Conservation (phyloP, 2,329 filamentous ascomycete genomes). For the Stylonectria norvegica region DNA sequence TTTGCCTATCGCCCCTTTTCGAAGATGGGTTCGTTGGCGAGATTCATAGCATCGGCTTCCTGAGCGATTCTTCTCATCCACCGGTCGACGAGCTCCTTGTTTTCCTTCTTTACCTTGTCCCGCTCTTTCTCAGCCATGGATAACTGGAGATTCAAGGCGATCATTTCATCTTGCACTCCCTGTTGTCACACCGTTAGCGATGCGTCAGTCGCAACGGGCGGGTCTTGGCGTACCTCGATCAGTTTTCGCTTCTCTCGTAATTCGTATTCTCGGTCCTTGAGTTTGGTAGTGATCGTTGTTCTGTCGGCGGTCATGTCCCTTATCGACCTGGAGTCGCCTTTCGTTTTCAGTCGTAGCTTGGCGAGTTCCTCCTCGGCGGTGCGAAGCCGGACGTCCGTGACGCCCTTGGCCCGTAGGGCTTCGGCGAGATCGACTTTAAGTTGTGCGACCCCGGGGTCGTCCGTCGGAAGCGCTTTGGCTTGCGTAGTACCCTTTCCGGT, state of each 20-base stretch:
- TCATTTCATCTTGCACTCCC: slow-evolving; percentile 90
- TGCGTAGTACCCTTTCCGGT: slow-evolving; percentile 17
- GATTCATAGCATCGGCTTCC: slow-evolving; percentile 86
- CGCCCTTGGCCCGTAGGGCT: slow-evolving; percentile 69
- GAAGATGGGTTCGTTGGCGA: slow-evolving; percentile 50
- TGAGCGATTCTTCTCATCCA: slow-evolving; percentile 87
- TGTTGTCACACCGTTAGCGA: slow-evolving; percentile 31
- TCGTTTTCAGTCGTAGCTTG: slow-evolving; percentile 57
- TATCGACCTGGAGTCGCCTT: slow-evolving; percentile 60
- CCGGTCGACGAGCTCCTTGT: slow-evolving; percentile 81
- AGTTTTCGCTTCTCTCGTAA: slow-evolving; percentile 78
- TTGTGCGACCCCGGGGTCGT: slow-evolving; percentile 42
- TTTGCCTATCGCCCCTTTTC: slow-evolving; percentile 26
- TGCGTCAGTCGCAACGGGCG: background rate
- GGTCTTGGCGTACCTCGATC: slow-evolving; percentile 56
- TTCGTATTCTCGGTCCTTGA: slow-evolving; percentile 83
- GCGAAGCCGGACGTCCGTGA: slow-evolving; percentile 62
- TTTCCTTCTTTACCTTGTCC: slow-evolving; percentile 73
- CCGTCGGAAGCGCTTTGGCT: slow-evolving; percentile 13
- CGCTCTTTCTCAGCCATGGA: slow-evolving; percentile 78
- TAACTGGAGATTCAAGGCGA: slow-evolving; percentile 80
- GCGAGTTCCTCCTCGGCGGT: slow-evolving; percentile 61
- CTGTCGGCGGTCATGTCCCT: slow-evolving; percentile 60
- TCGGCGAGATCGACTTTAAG: slow-evolving; percentile 69
- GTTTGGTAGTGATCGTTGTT: slow-evolving; percentile 57